Conservation (phyloP, 1,284 basidiomycete genomes). For the Ceratobasidium sp. region DNA sequence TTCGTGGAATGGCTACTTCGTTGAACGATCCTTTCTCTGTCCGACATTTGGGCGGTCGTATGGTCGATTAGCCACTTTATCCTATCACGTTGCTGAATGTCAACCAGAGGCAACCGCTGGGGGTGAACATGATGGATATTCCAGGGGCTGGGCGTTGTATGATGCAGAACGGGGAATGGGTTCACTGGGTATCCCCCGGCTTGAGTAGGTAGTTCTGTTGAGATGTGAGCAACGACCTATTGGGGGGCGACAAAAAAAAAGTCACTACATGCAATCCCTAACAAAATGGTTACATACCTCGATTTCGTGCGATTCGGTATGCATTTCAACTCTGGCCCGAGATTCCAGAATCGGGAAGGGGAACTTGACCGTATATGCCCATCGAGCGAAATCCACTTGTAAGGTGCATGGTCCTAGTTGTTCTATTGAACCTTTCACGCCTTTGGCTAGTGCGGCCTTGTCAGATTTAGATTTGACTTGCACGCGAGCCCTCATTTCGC, state of each 20-base stretch:
- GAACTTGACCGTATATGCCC: not conserved
- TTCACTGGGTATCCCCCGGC: constrained; percentile 16
- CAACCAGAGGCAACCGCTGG: constrained; percentile 8
- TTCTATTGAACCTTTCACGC: not conserved
- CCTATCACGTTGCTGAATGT: constrained; percentile 24
- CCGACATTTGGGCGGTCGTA: constrained; percentile 23
- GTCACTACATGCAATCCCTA: not conserved
- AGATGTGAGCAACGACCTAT: constrained; percentile 7
- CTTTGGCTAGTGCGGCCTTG: not conserved
- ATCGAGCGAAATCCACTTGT: not conserved
- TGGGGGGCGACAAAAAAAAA: not conserved
- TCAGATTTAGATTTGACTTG: constrained; percentile 4
- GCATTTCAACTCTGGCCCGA: not conserved
- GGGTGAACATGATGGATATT: constrained; percentile 30
- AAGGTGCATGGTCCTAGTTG: constrained; percentile 27
- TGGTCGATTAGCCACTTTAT: constrained; percentile 19
- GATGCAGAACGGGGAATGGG: constrained; percentile 14
- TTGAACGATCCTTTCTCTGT: constrained; percentile 8
- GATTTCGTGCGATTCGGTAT: not conserved
- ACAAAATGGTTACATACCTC: not conserved
- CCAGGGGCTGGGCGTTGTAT: constrained; percentile 19
- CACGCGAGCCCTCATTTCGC: not conserved
- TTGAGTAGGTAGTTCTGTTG: not conserved
- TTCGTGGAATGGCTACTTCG: constrained; percentile 18
- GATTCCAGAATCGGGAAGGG: constrained; percentile 20